Conservation (phyloP, 148 eudicot species). For the Diospyros kaki region DNA sequence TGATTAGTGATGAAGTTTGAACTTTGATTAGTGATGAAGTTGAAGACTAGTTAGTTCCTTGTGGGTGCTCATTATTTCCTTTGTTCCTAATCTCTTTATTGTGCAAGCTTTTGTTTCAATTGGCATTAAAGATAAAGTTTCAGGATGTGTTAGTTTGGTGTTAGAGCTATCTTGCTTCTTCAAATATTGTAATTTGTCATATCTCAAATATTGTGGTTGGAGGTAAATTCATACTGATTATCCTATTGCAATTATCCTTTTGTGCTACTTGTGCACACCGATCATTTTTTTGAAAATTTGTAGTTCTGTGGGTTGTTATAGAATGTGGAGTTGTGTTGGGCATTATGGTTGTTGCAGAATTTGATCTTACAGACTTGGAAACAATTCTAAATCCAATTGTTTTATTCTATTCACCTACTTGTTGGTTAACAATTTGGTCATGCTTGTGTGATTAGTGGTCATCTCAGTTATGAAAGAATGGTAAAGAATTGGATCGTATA, state of each 20-base stretch:
- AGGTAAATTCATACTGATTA: slow-evolving; percentile 34
- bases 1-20: too few relatives aligned
- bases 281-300: neutral
- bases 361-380: neutral
- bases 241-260: neutral
- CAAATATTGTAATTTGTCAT: slow-evolving; percentile 56
- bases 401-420: neutral
- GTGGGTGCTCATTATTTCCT: too few relatives aligned
- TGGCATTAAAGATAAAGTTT: too few relatives aligned
- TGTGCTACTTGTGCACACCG: neutral
- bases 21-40: too few relatives aligned
- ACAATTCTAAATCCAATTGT: neutral
- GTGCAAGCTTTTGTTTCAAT: slow-evolving; percentile 47
- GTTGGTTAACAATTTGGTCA: neutral
- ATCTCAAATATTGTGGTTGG: slow-evolving; percentile 33
- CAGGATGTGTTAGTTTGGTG: too few relatives aligned
- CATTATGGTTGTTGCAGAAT: neutral
- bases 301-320: neutral
- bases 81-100: neutral
- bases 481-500: neutral
- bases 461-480: neutral
- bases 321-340: neutral
- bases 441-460: neutral
- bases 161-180: slow-evolving; percentile 43
- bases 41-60: too few relatives aligned